Conservation (phyloP, 371 early-diverging fungal species). For the Saksenaea vasiformis region DNA sequence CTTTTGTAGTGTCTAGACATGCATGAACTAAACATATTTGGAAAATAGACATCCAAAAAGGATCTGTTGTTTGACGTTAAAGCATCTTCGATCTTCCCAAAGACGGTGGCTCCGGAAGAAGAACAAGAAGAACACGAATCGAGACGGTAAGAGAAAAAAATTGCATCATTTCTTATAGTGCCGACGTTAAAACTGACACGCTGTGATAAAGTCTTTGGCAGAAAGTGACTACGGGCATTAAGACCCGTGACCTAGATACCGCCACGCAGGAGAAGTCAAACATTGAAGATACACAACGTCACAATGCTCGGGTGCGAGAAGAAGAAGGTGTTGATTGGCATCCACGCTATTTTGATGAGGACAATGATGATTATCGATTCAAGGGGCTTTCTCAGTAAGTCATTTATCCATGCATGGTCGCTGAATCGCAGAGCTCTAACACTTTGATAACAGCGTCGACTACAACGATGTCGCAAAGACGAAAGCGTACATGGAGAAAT, state of each 20-base stretch:
- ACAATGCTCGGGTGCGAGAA: slow-evolving; percentile 60
- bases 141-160: slow-evolving; percentile 49
- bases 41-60: slow-evolving; percentile 29
- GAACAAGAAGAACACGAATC: slow-evolving; percentile 86
- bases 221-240: slow-evolving; percentile 76
- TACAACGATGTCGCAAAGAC: slow-evolving; percentile 11
- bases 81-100: slow-evolving; percentile 61
- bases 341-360: slow-evolving; percentile 53
- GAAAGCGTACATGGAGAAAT: slow-evolving; percentile 8
- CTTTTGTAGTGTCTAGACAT: slow-evolving; percentile 1
- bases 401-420: background rate
- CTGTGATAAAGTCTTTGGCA: slow-evolving; percentile 60
- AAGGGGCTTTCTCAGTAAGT: slow-evolving; percentile 23
- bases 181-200: background rate
- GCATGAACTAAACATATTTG: background rate
- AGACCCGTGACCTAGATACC: slow-evolving; percentile 61
- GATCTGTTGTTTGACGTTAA: slow-evolving; percentile 71
- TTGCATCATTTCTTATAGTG: background rate
- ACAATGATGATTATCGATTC: slow-evolving; percentile 31
- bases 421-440: background rate
- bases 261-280: slow-evolving; percentile 83
- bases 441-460: slow-evolving; percentile 9
- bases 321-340: slow-evolving; percentile 45
- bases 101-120: slow-evolving; percentile 67
- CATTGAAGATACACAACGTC: slow-evolving; percentile 85